Evolutionary conservation across 768 basidiomycete species (phyloP).

Genomic region (Agrocybe praecox): DNA sequence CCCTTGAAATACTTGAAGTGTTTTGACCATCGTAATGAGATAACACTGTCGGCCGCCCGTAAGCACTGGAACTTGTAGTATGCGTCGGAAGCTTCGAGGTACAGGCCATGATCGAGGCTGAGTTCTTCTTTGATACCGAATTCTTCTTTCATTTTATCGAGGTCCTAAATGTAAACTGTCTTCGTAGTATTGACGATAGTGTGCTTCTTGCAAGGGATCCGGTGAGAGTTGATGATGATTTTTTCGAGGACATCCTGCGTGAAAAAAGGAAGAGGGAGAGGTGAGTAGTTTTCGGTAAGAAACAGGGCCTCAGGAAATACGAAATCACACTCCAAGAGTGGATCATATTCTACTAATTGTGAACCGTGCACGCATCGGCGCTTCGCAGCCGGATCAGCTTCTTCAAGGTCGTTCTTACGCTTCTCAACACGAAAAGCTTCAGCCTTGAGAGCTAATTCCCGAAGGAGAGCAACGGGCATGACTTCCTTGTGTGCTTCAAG

Average conservation of each 20-base stretch:
- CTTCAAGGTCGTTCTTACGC: not conserved
- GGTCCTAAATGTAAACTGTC: not conserved
- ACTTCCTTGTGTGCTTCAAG: constrained; percentile 15
- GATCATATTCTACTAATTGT: not conserved
- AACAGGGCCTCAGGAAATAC: not conserved
- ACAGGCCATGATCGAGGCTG: not conserved
- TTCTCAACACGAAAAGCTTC: not conserved
- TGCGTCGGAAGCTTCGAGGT: not conserved
- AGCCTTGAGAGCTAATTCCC: constrained; percentile 11
- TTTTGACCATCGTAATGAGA: not conserved
- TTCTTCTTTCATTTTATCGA: not conserved
- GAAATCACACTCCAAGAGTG: not conserved
- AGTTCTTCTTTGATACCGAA: not conserved
- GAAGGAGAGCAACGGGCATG: constrained; percentile 25
- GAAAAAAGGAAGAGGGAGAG: not conserved
- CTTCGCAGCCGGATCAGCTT: not conserved
- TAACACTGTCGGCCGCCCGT: not conserved
- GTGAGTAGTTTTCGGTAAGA: not conserved
- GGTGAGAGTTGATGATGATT: not conserved
- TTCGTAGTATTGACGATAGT: not conserved
- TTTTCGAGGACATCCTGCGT: not conserved
- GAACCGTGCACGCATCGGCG: not conserved
- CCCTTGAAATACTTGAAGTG: not conserved
- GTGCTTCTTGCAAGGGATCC: not conserved
- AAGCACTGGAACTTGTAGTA: not conserved